These are phyloP conservation scores for Endoconidiophora polonica DNA, from an alignment of 2,329 filamentous ascomycete genomes.

Conservation along the genomic window DNA sequence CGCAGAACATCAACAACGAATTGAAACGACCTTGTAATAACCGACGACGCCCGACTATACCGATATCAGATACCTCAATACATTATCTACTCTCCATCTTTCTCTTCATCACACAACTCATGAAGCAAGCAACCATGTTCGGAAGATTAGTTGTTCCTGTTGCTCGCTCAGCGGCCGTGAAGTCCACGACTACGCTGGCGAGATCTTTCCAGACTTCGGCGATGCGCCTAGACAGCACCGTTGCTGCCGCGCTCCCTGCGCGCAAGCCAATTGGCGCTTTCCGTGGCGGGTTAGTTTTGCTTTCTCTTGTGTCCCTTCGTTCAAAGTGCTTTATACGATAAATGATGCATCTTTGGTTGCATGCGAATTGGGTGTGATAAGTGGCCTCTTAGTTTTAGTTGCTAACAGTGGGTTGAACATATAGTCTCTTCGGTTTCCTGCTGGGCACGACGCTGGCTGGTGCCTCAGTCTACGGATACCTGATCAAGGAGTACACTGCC, in stretches of 20 bases:
- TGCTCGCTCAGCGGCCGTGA: conserved; percentile 18
- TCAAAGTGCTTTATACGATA: too few species aligned
- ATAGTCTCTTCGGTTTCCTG: conserved; percentile 79
- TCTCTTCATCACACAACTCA: not conserved
- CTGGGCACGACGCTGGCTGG: conserved; percentile 67
- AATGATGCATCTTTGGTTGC: too few species aligned
- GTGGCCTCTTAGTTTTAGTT: not conserved
- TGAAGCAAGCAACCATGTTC: conserved; percentile 4
- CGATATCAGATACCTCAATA: too few species aligned
- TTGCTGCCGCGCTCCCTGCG: conserved; percentile 31
- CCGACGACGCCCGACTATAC: not conserved
- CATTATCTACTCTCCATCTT: not conserved
- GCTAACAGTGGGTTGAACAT: not conserved
- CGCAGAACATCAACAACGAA: too few species aligned
- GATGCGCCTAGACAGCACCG: conserved; percentile 25
- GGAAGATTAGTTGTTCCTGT: conserved; percentile 7
- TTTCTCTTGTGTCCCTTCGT: not conserved
- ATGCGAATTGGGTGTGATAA: too few species aligned
- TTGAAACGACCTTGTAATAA: not conserved
- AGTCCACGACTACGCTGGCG: conserved; percentile 14
- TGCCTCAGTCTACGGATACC: conserved; percentile 74
- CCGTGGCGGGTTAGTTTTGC: conserved; percentile 37
- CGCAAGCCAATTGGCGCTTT: conserved; percentile 44
- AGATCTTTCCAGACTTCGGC: conserved; percentile 36
- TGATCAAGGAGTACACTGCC: conserved; percentile 82